phyloP scores from a whole-genome alignment of 2,329 filamentous ascomycete species.

The Colletotrichum tropicicola region DNA sequence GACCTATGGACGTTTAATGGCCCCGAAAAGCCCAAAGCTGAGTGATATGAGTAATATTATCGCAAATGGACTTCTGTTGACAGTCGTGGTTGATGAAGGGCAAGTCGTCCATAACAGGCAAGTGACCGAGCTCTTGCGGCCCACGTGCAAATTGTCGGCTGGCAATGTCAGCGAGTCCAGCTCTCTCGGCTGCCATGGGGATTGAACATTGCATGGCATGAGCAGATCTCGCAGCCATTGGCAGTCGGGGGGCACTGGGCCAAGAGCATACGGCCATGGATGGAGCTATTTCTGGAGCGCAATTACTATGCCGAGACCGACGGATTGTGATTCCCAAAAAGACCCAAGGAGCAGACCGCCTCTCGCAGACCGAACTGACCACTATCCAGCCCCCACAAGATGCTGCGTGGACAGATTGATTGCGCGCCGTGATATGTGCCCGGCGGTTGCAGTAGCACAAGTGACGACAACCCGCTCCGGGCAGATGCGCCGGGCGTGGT shows the following conservation, averaged over 20 bases:
- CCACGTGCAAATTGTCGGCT: background rate
- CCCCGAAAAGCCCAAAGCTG: background rate
- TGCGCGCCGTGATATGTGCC: constrained; percentile 22
- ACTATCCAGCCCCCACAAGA: background rate
- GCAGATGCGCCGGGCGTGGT: background rate
- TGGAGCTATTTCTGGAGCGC: constrained; percentile 11
- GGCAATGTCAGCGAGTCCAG: background rate
- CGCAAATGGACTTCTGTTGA: background rate
- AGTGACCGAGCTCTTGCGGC: background rate
- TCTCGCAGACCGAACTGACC: background rate
- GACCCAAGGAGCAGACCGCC: background rate
- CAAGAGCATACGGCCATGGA: background rate
- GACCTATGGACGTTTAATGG: background rate
- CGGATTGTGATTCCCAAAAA: background rate
- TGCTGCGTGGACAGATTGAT: background rate
- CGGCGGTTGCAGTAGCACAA: constrained; percentile 29
- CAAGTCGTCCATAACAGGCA: background rate
- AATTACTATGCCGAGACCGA: background rate
- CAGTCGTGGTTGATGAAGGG: background rate
- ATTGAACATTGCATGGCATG: constrained; percentile 8
- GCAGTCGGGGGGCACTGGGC: background rate
- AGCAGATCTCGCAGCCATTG: constrained; percentile 3
- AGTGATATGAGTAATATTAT: background rate
- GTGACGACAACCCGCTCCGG: constrained; percentile 12
- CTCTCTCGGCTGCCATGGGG: background rate